These are phyloP conservation scores for Hanseniaspora taiwanica DNA, from an alignment of 805 yeast genomes.

Conservation along the genomic window DNA sequence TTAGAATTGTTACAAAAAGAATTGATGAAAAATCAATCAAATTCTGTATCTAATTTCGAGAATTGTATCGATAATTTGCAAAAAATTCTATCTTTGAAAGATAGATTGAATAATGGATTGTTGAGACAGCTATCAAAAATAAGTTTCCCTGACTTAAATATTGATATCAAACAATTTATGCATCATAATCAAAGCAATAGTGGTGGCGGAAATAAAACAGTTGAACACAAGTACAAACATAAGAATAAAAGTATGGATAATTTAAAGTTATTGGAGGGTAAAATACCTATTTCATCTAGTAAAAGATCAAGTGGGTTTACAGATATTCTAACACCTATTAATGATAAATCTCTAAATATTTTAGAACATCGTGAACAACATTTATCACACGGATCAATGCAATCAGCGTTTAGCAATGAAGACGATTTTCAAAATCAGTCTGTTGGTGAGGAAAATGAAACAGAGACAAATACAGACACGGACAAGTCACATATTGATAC, in stretches of 20 bases:
- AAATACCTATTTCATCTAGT: no score
- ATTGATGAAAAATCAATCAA: background rate
- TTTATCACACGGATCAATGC: no score
- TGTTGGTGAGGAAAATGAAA: no score
- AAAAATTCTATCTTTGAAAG: background rate
- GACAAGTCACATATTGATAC: constrained; percentile 9
- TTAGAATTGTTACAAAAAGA: background rate
- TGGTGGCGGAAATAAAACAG: no score
- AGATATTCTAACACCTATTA: no score
- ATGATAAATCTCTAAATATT: no score
- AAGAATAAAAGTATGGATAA: background rate
- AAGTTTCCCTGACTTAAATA: background rate
- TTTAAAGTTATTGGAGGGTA: background rate
- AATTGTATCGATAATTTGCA: no score
- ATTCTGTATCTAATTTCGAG: background rate
- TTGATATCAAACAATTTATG: background rate
- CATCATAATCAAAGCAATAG: background rate
- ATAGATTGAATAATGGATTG: background rate
- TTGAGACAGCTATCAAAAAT: background rate
- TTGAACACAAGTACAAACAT: background rate
- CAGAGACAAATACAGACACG: no score
- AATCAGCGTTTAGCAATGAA: no score
- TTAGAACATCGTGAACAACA: no score
- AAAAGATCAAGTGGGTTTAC: constrained; percentile 14
- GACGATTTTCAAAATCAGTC: no score